These are phyloP conservation scores for Apophysomyces elegans DNA, from an alignment of 371 early-diverging fungal species.

Conservation along the genomic window DNA sequence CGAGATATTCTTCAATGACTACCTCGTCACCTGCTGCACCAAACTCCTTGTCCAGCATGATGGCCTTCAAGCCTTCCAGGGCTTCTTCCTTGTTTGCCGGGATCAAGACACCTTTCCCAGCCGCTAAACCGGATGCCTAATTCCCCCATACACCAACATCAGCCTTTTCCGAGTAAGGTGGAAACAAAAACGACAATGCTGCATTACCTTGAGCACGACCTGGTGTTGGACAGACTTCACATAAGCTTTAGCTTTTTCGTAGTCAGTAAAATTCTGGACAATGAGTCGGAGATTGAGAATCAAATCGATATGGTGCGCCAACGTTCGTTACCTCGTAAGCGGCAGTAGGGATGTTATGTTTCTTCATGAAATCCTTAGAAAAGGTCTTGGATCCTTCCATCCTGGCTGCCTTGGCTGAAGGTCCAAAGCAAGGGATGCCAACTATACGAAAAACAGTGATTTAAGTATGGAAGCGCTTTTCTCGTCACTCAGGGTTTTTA, in stretches of 20 bases:
- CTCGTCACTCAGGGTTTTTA: background rate
- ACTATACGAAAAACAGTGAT: constrained; percentile 47
- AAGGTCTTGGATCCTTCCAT: constrained; percentile 98
- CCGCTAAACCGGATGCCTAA: constrained; percentile 95
- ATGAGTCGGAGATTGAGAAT: background rate
- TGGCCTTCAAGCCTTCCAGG: constrained; percentile 76
- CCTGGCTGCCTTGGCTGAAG: constrained; percentile 86
- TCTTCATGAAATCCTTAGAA: constrained; percentile 97
- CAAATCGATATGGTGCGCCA: no score
- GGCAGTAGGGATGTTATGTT: constrained; percentile 95
- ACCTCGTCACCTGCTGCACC: constrained; percentile 91
- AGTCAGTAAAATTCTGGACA: constrained; percentile 82
- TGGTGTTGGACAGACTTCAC: constrained; percentile 61
- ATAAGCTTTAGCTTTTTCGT: constrained; percentile 76
- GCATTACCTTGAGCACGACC: constrained; percentile 76
- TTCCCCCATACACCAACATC: background rate
- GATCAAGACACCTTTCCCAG: constrained; percentile 96
- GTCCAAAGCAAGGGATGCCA: constrained; percentile 95
- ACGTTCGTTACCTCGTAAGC: constrained; percentile 67
- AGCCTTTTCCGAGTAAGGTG: background rate
- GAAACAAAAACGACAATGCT: constrained; percentile 5
- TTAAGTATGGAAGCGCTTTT: background rate
- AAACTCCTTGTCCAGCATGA: constrained; percentile 91
- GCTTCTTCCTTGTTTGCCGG: constrained; percentile 90
- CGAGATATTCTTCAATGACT: constrained; percentile 93